Evolutionary conservation across 257 asterid genomes (phyloP).

Genomic region (Fraxinus americana): DNA sequence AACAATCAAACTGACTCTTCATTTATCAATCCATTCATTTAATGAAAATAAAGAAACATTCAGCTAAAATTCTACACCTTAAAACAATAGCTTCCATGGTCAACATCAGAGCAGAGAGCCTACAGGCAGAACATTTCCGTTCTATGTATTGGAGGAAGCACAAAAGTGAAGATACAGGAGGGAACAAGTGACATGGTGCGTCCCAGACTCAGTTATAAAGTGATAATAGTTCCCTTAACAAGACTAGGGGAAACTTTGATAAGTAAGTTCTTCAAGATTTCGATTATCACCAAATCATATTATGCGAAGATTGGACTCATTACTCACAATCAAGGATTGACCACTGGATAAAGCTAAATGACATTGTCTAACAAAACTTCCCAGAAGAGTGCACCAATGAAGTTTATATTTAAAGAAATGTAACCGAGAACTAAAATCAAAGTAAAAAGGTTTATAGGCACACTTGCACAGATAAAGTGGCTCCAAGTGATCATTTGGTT

Average conservation of each 20-base stretch:
- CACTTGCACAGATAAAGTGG: constrained; percentile 92
- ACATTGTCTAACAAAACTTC: not conserved
- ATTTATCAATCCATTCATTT: not conserved
- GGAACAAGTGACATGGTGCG: not conserved
- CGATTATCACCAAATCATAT: not conserved
- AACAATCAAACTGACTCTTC: not conserved
- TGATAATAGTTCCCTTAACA: not conserved
- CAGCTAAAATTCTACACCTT: not conserved
- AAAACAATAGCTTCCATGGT: not conserved
- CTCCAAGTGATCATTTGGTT: constrained; percentile 42
- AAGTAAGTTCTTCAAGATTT: not conserved
- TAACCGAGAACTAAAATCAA: constrained; percentile 22
- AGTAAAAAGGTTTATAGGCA: constrained; percentile 35
- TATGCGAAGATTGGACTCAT: not conserved
- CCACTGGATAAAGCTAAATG: not conserved
- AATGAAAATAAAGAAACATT: not conserved
- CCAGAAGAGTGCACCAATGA: not conserved
- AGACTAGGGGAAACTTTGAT: not conserved
- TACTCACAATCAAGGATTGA: not conserved
- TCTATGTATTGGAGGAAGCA: not conserved
- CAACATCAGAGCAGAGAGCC: not conserved
- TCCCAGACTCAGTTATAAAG: not conserved
- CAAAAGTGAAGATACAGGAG: not conserved
- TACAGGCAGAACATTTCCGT: not conserved
- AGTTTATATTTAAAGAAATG: constrained; percentile 1